Evolutionary conservation across 306 rosid genomes (phyloP).

Genomic region (Prunus mira): DNA sequence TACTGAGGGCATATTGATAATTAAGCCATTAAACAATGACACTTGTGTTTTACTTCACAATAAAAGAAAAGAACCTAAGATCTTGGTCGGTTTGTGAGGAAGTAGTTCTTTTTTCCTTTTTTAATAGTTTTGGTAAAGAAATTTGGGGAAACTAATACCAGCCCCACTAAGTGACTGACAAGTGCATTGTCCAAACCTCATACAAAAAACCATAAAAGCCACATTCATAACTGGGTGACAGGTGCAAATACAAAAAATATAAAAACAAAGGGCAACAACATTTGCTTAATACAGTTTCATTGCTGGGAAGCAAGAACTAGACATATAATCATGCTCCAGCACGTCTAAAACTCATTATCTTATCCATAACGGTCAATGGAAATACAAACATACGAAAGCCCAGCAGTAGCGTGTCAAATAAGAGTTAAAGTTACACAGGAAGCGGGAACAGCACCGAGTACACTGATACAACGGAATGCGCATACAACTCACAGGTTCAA

Average conservation of each 20-base stretch:
- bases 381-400: not conserved
- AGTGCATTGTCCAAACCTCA: too few relatives aligned
- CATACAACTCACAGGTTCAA: slow-evolving; percentile 12
- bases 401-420: not conserved
- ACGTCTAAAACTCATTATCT: too few relatives aligned
- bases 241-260: too few relatives aligned
- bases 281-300: too few relatives aligned
- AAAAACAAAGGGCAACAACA: too few relatives aligned
- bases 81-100: not conserved
- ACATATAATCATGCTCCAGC: not conserved
- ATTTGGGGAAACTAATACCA: not conserved
- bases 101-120: not conserved
- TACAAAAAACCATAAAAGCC: too few relatives aligned
- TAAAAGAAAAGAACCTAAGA: not conserved
- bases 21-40: too few relatives aligned
- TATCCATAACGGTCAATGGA: too few relatives aligned
- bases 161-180: too few relatives aligned
- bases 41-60: not conserved
- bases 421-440: not conserved
- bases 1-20: too few relatives aligned
- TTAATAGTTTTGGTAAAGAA: not conserved
- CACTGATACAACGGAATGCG: not conserved
- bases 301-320: not conserved
- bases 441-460: not conserved
- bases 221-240: too few relatives aligned